Evolutionary conservation across 768 basidiomycete genomes (phyloP).

Genomic region (Collybia nuda): DNA sequence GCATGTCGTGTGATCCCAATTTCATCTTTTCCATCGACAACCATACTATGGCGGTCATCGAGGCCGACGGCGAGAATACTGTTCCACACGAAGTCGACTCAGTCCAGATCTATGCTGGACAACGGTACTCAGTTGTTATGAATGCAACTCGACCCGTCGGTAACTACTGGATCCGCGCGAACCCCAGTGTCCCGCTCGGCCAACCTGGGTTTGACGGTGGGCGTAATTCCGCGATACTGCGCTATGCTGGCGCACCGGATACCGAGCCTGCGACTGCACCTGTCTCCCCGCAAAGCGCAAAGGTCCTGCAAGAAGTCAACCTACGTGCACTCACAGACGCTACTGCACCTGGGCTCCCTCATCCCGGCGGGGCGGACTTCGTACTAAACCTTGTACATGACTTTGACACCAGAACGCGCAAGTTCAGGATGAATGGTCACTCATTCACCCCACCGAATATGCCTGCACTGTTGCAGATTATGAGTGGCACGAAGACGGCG

Average conservation of each 20-base stretch:
- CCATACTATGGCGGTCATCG: conserved; percentile 26
- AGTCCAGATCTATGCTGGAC: conserved; percentile 24
- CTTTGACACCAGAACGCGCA: background rate
- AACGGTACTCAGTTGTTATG: conserved; percentile 36
- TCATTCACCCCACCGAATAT: conserved; percentile 34
- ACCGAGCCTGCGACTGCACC: conserved; percentile 31
- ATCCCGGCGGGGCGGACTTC: conserved; percentile 12
- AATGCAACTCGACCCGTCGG: conserved; percentile 40
- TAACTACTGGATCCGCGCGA: conserved; percentile 52
- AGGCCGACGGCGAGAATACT: conserved; percentile 29
- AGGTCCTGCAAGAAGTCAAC: background rate
- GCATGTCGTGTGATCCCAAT: conserved; percentile 39
- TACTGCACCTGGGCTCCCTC: conserved; percentile 20
- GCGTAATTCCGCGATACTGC: conserved; percentile 49
- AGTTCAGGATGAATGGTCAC: conserved; percentile 28
- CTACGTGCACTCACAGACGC: background rate
- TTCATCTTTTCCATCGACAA: conserved; percentile 19
- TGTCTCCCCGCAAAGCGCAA: background rate
- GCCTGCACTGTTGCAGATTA: conserved; percentile 21
- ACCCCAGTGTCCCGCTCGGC: conserved; percentile 18
- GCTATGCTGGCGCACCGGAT: conserved; percentile 42
- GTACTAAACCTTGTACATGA: background rate
- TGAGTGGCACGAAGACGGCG: conserved; percentile 39
- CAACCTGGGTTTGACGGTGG: conserved; percentile 27
- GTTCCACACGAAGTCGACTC: conserved; percentile 23